These are phyloP conservation scores for Teunomyces kruisii DNA, from an alignment of 805 yeast species.

Conservation along the genomic window DNA sequence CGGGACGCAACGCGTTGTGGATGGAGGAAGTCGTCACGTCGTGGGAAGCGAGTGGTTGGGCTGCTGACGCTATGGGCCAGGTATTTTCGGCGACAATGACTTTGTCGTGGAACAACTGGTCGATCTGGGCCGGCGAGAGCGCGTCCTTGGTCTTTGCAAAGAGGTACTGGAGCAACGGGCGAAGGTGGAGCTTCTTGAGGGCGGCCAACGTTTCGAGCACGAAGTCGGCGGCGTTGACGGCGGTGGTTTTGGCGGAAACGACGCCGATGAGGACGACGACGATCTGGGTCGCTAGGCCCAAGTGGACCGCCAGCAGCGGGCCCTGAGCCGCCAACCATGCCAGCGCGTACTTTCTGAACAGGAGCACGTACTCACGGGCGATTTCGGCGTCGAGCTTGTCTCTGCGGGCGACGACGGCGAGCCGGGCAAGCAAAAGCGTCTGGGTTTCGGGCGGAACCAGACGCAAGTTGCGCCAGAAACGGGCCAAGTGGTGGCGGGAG, in stretches of 20 bases:
- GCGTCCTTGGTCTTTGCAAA: slow-evolving; percentile 9
- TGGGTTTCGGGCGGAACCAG: not conserved
- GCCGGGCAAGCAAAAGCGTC: not conserved
- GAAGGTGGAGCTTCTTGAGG: slow-evolving; percentile 10
- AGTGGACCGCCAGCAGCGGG: not conserved
- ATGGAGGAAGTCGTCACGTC: not conserved
- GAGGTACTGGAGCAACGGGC: slow-evolving; percentile 14
- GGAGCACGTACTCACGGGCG: not conserved
- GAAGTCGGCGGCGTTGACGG: not conserved
- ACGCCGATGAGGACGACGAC: not conserved
- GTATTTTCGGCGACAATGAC: not conserved
- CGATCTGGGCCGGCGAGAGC: not conserved
- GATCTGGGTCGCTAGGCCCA: not conserved
- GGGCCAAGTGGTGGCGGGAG: not conserved
- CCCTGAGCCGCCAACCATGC: not conserved
- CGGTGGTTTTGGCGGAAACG: not conserved
- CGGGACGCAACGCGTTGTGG: slow-evolving; percentile 22
- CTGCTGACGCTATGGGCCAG: not conserved
- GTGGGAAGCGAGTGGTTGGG: not conserved
- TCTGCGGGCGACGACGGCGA: not conserved
- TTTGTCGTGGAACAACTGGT: not conserved
- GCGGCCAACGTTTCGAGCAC: not conserved
- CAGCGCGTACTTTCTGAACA: not conserved
- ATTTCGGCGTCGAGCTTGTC: not conserved
- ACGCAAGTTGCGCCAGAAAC: not conserved